phyloP scores from a whole-genome alignment of 2,329 filamentous ascomycete genomes.

The Falciphora oryzae region DNA sequence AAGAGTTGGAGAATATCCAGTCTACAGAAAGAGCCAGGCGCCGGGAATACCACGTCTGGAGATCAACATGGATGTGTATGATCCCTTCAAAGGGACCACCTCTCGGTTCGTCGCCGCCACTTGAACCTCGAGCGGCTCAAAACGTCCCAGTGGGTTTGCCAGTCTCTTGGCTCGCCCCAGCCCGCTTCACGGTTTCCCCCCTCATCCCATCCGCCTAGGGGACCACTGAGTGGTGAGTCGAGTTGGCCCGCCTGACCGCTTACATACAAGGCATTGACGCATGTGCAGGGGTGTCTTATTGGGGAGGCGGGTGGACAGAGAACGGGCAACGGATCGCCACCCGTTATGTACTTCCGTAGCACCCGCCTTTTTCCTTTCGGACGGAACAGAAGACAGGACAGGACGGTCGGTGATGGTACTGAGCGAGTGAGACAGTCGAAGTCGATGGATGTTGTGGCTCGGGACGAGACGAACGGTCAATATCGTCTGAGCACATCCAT shows the following conservation, averaged over 20 bases:
- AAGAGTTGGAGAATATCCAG: too few relatives aligned
- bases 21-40: too few relatives aligned
- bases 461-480: neutral
- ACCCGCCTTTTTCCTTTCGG: neutral
- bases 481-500: neutral
- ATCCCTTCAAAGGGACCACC: neutral
- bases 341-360: neutral
- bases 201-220: neutral
- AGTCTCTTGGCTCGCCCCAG: neutral
- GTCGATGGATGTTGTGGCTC: too few relatives aligned
- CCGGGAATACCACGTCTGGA: too few relatives aligned
- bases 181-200: neutral
- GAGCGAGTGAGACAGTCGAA: neutral
- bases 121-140: neutral
- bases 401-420: neutral
- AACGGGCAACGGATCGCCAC: neutral
- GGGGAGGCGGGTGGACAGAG: neutral
- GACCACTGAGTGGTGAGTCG: neutral
- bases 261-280: slow-evolving; percentile 36
- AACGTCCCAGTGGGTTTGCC: neutral
- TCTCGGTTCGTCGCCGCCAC: too few relatives aligned
- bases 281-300: slow-evolving; percentile 24
- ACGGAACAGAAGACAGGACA: neutral
- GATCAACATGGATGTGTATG: too few relatives aligned
- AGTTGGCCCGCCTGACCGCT: neutral